A percentile compares a stretch with the other conserved stretches of the same genome.
Evolutionary conservation across 2,329 filamentous ascomycete species (phyloP).

Genomic region (Neocucurbitaria cava): DNA sequence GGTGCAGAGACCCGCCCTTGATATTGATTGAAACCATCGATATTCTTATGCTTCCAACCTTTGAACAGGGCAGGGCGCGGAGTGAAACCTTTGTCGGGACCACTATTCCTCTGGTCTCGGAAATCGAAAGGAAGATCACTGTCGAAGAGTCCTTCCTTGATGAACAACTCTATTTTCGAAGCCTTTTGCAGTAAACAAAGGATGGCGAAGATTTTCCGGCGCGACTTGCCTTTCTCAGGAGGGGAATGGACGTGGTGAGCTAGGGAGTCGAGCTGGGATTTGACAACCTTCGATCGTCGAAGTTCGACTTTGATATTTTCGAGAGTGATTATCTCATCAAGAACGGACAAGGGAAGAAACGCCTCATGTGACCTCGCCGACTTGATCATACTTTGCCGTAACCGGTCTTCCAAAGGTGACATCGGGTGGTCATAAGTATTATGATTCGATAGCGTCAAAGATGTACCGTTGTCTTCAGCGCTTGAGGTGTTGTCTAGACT

Average conservation of each 20-base stretch:
- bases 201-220: not conserved
- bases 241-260: too few relatives aligned
- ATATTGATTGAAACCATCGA: not conserved
- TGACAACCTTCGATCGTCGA: not conserved
- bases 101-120: not conserved
- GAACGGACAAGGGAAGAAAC: not conserved
- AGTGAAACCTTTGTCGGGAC: not conserved
- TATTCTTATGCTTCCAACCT: not conserved
- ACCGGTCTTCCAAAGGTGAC: not conserved
- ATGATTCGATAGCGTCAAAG: not conserved
- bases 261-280: too few relatives aligned
- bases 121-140: not conserved
- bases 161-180: not conserved
- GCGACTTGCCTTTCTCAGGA: not conserved
- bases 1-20: not conserved
- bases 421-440: not conserved
- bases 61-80: not conserved
- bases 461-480: not conserved
- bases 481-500: not conserved
- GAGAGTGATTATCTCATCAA: not conserved
- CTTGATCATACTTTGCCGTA: not conserved
- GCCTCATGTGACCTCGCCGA: not conserved
- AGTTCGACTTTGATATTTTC: not conserved
- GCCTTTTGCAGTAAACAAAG: not conserved
- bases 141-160: not conserved